Percentiles rank a stretch among this genome's conserved stretches.
phyloP scores from a whole-genome alignment of 345 rosid species.

The Salix brachista region DNA sequence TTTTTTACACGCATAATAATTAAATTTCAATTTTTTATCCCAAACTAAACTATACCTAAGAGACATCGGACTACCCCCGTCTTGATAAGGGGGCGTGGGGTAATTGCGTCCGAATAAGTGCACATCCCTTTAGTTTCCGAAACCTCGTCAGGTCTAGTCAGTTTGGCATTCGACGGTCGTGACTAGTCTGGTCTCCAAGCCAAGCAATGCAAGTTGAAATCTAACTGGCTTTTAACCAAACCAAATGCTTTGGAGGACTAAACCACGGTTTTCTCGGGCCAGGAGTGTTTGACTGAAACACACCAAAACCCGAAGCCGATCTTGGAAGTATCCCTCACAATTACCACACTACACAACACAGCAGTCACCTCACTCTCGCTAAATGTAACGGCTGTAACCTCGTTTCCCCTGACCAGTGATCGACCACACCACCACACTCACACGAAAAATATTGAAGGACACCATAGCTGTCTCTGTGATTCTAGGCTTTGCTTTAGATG shows the following conservation, averaged over 20 bases:
- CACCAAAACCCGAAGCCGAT: conserved; percentile 35
- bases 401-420: neutral
- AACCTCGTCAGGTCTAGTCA: neutral
- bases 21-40: no score
- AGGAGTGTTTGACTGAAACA: conserved; percentile 60
- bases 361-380: neutral
- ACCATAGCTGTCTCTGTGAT: neutral
- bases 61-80: neutral
- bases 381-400: conserved; percentile 13
- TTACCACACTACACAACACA: neutral
- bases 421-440: neutral
- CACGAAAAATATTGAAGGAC: neutral
- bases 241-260: conserved; percentile 48
- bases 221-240: neutral
- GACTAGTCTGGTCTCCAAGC: neutral
- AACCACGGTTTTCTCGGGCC: conserved; percentile 85
- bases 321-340: conserved; percentile 20
- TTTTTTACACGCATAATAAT: no score
- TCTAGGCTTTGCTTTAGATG: conserved; percentile 25
- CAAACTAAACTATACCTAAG: no score
- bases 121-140: neutral
- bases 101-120: neutral
- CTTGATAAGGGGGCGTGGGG: neutral
- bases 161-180: neutral
- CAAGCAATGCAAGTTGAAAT: neutral